phyloP scores from a whole-genome alignment of 768 basidiomycete genomes.

The Lactarius trivialis region DNA sequence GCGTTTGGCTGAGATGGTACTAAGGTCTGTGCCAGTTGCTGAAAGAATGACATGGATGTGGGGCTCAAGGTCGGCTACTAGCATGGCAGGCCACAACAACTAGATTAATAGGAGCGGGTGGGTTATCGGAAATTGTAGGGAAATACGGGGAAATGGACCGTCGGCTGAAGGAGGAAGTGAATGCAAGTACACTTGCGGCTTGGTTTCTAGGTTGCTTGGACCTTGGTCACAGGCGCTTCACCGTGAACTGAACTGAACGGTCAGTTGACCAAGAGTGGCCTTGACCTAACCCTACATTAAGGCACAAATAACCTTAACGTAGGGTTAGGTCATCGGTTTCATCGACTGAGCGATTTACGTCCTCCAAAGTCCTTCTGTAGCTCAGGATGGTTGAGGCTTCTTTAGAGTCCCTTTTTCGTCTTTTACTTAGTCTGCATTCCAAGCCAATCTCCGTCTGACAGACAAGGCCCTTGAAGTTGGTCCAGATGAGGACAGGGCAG shows the following conservation, averaged over 20 bases:
- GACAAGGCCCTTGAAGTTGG: constrained; percentile 94
- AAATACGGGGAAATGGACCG: background rate
- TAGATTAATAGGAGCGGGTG: background rate
- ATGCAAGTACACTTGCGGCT: background rate
- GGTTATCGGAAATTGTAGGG: background rate
- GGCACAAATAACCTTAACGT: background rate
- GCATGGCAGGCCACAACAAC: constrained; percentile 7
- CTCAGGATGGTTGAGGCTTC: too few species aligned
- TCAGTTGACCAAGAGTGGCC: background rate
- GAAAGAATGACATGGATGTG: constrained; percentile 64
- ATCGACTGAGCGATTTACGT: too few species aligned
- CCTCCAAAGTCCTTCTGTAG: too few species aligned
- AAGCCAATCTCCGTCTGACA: too few species aligned
- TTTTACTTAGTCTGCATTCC: too few species aligned
- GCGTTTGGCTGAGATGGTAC: constrained; percentile 80
- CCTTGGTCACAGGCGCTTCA: background rate
- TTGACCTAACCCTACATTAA: background rate
- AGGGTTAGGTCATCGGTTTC: constrained; percentile 21
- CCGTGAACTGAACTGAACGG: background rate
- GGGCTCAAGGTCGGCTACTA: constrained; percentile 46
- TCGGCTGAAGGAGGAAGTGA: background rate
- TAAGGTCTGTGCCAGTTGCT: constrained; percentile 70
- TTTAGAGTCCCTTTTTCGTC: too few species aligned
- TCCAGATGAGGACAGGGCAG: too few species aligned
- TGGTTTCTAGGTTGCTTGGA: background rate